These are phyloP conservation scores for Neurospora sp. DNA, from an alignment of 495 filamentous ascomycete species.

Conservation along the genomic window DNA sequence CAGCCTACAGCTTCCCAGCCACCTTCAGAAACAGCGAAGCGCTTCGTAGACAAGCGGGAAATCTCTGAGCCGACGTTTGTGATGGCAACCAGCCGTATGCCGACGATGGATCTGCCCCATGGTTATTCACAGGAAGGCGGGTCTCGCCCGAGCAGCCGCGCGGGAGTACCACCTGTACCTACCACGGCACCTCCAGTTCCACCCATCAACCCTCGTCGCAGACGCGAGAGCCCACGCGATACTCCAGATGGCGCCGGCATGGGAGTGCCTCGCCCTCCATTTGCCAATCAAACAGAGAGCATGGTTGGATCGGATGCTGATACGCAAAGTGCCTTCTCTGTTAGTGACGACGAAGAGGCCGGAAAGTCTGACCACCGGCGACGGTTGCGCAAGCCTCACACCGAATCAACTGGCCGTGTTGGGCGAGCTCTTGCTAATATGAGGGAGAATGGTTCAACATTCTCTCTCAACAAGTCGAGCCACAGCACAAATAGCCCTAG, in stretches of 20 bases:
- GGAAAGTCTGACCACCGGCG: conserved; percentile 26
- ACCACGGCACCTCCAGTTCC: conserved; percentile 48
- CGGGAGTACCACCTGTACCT: not conserved
- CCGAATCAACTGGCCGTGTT: conserved; percentile 33
- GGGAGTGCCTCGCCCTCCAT: conserved; percentile 14
- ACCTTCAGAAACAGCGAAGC: conserved; percentile 43
- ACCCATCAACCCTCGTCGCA: conserved; percentile 59
- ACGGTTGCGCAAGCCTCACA: conserved; percentile 39
- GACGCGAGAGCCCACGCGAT: conserved; percentile 45
- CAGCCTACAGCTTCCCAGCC: conserved; percentile 37
- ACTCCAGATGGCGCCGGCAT: conserved; percentile 37
- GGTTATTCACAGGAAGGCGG: conserved; percentile 14
- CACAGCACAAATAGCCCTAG: conserved; percentile 26
- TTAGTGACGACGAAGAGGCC: conserved; percentile 41
- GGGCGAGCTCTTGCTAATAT: conserved; percentile 28
- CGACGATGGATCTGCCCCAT: conserved; percentile 50
- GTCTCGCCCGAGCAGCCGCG: conserved; percentile 30
- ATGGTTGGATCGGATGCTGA: conserved; percentile 19
- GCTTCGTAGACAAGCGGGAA: conserved; percentile 57
- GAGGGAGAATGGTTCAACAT: conserved; percentile 33
- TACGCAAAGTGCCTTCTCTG: conserved; percentile 39
- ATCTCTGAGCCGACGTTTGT: conserved; percentile 81
- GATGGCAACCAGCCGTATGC: conserved; percentile 65
- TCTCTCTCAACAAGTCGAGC: conserved; percentile 17
- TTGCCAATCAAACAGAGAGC: conserved; percentile 11